Percentiles rank a stretch among this genome's conserved stretches.
Conservation (phyloP, 2,329 filamentous ascomycete species). For the Paraconiothyrium sp. region DNA sequence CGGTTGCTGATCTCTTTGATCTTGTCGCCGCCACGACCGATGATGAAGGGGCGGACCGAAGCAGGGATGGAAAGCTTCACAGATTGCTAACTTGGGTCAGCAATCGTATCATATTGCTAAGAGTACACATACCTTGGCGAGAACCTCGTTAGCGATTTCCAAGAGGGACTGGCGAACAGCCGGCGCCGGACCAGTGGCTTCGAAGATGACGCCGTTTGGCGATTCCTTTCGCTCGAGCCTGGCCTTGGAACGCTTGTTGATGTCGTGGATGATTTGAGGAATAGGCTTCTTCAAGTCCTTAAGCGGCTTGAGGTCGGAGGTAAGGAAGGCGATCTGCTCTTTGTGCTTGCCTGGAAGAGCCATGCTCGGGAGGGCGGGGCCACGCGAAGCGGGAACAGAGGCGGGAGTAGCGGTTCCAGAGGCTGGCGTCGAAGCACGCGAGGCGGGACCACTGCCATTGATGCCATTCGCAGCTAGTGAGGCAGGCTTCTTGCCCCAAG, state of each 20-base stretch:
- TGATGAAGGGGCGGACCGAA: conserved; percentile 87
- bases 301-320: conserved; percentile 78
- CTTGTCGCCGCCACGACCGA: conserved; percentile 87
- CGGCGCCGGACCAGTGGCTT: conserved; percentile 84
- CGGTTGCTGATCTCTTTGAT: conserved; percentile 91
- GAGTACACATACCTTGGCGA: conserved; percentile 72
- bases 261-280: conserved; percentile 84
- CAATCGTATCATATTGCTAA: not conserved
- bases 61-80: conserved; percentile 82
- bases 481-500: conserved; percentile 78
- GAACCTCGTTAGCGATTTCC: conserved; percentile 88
- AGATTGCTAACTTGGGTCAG: conserved; percentile 61
- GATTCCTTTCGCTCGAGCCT: conserved; percentile 80
- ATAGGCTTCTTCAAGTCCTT: conserved; percentile 85
- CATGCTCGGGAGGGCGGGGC: conserved; percentile 66
- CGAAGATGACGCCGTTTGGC: conserved; percentile 81
- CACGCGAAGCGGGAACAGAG: conserved; percentile 47
- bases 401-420: conserved; percentile 63
- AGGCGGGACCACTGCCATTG: conserved; percentile 65
- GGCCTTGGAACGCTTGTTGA: conserved; percentile 91
- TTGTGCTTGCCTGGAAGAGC: conserved; percentile 83
- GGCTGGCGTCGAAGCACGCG: conserved; percentile 70
- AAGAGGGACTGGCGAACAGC: conserved; percentile 87
- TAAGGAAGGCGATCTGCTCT: conserved; percentile 77
- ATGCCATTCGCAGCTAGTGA: conserved; percentile 56